These are phyloP conservation scores for Plectosphaerella plurivora DNA, from an alignment of 2,329 filamentous ascomycete species.

Conservation along the genomic window DNA sequence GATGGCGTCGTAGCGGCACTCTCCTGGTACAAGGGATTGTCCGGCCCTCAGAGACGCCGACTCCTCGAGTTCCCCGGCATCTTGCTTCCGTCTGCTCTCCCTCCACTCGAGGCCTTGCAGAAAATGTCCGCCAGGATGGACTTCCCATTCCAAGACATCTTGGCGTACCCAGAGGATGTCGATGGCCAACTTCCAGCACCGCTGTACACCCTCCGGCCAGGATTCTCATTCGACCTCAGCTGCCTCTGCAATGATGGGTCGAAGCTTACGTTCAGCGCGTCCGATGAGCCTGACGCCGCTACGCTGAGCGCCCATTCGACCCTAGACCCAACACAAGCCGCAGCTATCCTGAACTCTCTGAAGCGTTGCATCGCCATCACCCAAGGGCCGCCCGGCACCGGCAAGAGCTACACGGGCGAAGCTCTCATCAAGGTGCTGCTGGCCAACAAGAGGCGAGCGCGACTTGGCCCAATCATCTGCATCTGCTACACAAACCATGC, in stretches of 20 bases:
- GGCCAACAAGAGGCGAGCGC: conserved; percentile 28
- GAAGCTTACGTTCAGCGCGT: conserved; percentile 15
- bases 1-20: conserved; percentile 18
- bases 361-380: conserved; percentile 53
- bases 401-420: conserved; percentile 60
- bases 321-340: conserved; percentile 49
- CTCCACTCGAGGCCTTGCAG: conserved; percentile 53
- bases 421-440: conserved; percentile 53
- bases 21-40: conserved; percentile 21
- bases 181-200: conserved; percentile 31
- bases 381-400: conserved; percentile 68
- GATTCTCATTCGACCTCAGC: conserved; percentile 44
- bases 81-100: conserved; percentile 52
- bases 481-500: conserved; percentile 50
- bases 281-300: conserved; percentile 10
- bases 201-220: conserved; percentile 40
- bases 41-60: conserved; percentile 9
- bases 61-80: conserved; percentile 61
- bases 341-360: conserved; percentile 49
- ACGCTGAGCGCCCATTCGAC: conserved; percentile 27
- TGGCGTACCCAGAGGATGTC: conserved; percentile 26
- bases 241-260: conserved; percentile 20
- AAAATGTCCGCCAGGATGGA: conserved; percentile 36
- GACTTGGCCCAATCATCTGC: conserved; percentile 45
- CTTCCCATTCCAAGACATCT: conserved; percentile 45